These are phyloP conservation scores for Ganoderma sinense DNA, from an alignment of 1,284 basidiomycete genomes.

Conservation along the genomic window DNA sequence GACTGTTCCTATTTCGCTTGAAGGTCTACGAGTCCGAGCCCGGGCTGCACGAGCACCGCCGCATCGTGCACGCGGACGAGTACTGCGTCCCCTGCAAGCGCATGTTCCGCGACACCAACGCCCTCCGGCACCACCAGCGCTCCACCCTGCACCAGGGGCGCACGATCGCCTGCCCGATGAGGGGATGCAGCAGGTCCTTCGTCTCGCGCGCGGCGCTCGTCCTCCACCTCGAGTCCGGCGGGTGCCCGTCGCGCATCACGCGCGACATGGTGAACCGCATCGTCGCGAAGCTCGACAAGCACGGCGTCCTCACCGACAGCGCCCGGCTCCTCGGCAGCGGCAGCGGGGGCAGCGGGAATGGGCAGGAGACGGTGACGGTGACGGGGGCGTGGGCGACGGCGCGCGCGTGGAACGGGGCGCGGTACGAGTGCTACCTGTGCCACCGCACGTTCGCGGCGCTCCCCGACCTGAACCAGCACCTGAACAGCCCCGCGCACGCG, in stretches of 20 bases:
- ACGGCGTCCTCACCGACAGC: constrained; percentile 42
- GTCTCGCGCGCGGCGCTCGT: constrained; percentile 41
- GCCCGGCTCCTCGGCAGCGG: constrained; percentile 34
- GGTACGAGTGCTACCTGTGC: constrained; percentile 49
- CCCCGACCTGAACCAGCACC: constrained; percentile 30
- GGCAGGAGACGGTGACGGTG: neutral
- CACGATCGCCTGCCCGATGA: constrained; percentile 35
- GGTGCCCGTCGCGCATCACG: constrained; percentile 41
- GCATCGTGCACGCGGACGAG: constrained; percentile 30
- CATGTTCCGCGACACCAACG: constrained; percentile 34
- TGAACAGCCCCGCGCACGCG: constrained; percentile 37
- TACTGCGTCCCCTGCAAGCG: constrained; percentile 39
- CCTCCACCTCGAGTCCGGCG: constrained; percentile 43
- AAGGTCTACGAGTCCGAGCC: constrained; percentile 24
- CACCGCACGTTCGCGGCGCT: constrained; percentile 30
- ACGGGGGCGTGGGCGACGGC: constrained; percentile 38
- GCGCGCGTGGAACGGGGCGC: constrained; percentile 44
- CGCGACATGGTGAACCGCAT: constrained; percentile 38
- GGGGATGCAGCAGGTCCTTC: constrained; percentile 38
- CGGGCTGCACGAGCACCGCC: constrained; percentile 34
- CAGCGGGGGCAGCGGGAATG: too few relatives aligned
- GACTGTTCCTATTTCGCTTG: neutral
- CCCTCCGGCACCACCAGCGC: constrained; percentile 36
- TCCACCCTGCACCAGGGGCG: constrained; percentile 37
- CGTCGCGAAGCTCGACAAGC: constrained; percentile 35